Conservation (phyloP, 2,329 filamentous ascomycete species). For the Escovopsis sp. region DNA sequence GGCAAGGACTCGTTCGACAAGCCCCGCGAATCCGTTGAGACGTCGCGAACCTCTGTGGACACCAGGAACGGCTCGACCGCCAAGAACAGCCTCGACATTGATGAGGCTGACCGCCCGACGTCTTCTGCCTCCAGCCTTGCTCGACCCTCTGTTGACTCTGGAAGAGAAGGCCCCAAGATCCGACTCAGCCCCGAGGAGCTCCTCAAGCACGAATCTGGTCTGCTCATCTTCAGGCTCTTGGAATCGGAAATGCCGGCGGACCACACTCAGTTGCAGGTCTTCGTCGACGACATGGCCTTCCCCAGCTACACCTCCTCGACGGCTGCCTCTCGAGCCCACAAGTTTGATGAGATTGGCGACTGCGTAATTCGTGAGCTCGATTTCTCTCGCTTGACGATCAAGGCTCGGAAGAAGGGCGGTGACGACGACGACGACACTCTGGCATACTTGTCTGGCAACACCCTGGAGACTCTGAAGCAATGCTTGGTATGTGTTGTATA, state of each 20-base stretch:
- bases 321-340: conserved; percentile 51
- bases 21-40: conserved; percentile 4
- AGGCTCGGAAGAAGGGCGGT: conserved; percentile 51
- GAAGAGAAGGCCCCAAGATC: conserved; percentile 55
- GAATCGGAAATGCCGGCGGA: conserved; percentile 71
- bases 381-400: conserved; percentile 81
- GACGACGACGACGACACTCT: conserved; percentile 65
- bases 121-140: conserved; percentile 23
- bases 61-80: conserved; percentile 26
- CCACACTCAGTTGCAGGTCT: conserved; percentile 67
- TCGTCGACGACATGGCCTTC: conserved; percentile 91
- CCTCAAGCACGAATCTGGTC: conserved; percentile 71
- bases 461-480: conserved; percentile 73
- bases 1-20: conserved; percentile 5
- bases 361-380: conserved; percentile 96
- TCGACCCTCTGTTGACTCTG: conserved; percentile 24
- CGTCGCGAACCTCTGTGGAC: conserved; percentile 3
- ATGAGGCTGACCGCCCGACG: conserved; percentile 10
- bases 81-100: conserved; percentile 22
- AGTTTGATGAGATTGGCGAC: conserved; percentile 86
- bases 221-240: conserved; percentile 88
- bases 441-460: conserved; percentile 72
- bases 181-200: conserved; percentile 68
- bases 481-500: conserved; percentile 48
- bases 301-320: conserved; percentile 73